Evolutionary conservation across 2,329 filamentous ascomycete genomes (phyloP).

Genomic region (Ramularia collo-cygni): DNA sequence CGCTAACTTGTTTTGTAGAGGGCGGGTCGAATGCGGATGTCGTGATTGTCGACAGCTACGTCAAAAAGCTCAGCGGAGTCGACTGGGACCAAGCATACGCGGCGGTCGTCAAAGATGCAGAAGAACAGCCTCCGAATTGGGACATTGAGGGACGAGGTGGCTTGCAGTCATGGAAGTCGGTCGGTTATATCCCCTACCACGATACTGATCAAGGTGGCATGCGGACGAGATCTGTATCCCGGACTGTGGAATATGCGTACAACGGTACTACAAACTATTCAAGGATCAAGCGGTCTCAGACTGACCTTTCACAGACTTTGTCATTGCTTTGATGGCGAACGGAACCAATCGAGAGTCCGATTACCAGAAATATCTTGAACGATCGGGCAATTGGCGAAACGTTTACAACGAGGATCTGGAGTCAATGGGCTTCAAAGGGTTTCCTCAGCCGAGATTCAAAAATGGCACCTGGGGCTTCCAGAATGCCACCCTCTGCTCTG

Average conservation of each 20-base stretch:
- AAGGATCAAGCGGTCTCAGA: too few relatives aligned
- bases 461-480: constrained; percentile 17
- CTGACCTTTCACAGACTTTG: constrained; percentile 60
- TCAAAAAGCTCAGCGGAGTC: constrained; percentile 53
- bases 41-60: constrained; percentile 60
- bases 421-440: constrained; percentile 19
- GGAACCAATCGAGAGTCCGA: constrained; percentile 49
- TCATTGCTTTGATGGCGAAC: constrained; percentile 56
- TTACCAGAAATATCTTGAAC: constrained; percentile 48
- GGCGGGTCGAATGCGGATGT: constrained; percentile 69
- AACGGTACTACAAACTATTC: too few relatives aligned
- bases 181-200: constrained; percentile 34
- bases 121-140: constrained; percentile 23
- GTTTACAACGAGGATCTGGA: constrained; percentile 13
- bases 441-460: constrained; percentile 14
- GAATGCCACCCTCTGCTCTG: constrained; percentile 17
- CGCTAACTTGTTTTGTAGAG: too few relatives aligned
- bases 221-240: constrained; percentile 40
- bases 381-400: constrained; percentile 57
- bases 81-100: constrained; percentile 27
- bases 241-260: constrained; percentile 35
- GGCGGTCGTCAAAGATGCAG: constrained; percentile 28
- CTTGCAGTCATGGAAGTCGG: constrained; percentile 34
- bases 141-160: constrained; percentile 35
- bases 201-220: constrained; percentile 53